Percentiles rank a stretch among this genome's conserved stretches.
Conservation (phyloP, 768 basidiomycete species). For the Leucosporidium scottii region DNA sequence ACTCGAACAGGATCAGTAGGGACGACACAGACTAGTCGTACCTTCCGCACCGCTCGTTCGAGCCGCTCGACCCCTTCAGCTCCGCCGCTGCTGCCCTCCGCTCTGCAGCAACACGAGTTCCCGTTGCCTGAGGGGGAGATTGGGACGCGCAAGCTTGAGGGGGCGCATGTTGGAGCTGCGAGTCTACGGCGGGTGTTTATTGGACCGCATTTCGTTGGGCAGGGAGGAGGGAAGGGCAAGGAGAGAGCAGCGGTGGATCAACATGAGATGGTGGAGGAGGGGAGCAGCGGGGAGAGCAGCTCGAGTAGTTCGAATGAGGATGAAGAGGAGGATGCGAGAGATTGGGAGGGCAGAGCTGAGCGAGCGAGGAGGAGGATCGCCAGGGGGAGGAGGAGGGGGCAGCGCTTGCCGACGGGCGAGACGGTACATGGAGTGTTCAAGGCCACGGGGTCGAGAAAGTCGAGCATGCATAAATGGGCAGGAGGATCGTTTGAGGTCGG, state of each 20-base stretch:
- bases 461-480: constrained; percentile 8
- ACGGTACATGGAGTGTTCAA: neutral
- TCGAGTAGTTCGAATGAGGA: neutral
- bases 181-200: constrained; percentile 19
- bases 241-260: neutral
- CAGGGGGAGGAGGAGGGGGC: neutral
- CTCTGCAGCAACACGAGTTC: neutral
- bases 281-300: too few species aligned
- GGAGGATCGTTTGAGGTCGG: constrained; percentile 28
- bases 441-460: neutral
- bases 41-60: neutral
- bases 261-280: neutral
- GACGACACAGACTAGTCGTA: neutral
- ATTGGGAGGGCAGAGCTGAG: neutral
- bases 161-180: constrained; percentile 4
- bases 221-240: neutral
- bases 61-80: neutral
- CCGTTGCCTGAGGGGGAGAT: neutral
- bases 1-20: neutral
- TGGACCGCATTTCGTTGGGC: constrained; percentile 12
- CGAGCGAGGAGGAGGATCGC: neutral
- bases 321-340: constrained; percentile 1
- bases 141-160: neutral
- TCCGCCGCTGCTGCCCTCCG: neutral
- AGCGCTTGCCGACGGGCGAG: neutral